phyloP scores from a whole-genome alignment of 1,284 basidiomycete species.

The Trametes hirsuta region DNA sequence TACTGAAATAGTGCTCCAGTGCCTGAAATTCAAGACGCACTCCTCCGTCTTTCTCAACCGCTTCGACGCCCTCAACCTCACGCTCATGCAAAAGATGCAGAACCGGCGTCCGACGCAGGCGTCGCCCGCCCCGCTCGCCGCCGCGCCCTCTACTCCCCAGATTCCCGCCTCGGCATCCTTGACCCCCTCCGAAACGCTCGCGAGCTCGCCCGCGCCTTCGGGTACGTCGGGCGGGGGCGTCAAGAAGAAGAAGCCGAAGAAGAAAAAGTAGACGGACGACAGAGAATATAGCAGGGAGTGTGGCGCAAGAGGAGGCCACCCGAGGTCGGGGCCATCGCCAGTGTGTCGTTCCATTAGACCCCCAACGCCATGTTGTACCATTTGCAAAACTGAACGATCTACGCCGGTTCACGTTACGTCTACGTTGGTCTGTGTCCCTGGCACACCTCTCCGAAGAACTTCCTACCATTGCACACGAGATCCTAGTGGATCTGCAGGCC shows the following conservation, averaged over 20 bases:
- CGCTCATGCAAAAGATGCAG: conserved; percentile 83
- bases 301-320: background rate
- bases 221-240: conserved; percentile 41
- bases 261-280: conserved; percentile 47
- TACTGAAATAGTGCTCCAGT: conserved; percentile 50
- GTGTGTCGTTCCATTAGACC: conserved; percentile 3
- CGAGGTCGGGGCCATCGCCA: conserved; percentile 12
- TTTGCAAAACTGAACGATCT: background rate
- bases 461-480: too few relatives aligned
- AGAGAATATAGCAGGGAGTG: too few relatives aligned
- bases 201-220: conserved; percentile 26
- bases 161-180: conserved; percentile 12
- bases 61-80: conserved; percentile 88
- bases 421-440: too few relatives aligned
- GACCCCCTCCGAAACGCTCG: conserved; percentile 26
- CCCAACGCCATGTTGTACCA: conserved; percentile 13
- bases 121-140: conserved; percentile 14
- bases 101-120: conserved; percentile 47
- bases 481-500: too few relatives aligned
- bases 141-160: conserved; percentile 2
- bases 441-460: too few relatives aligned
- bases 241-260: conserved; percentile 61
- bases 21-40: conserved; percentile 92
- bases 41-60: conserved; percentile 94
- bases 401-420: too few relatives aligned